Conservation (phyloP, 352 stramenopile species). For the Phytophthora europaea region DNA sequence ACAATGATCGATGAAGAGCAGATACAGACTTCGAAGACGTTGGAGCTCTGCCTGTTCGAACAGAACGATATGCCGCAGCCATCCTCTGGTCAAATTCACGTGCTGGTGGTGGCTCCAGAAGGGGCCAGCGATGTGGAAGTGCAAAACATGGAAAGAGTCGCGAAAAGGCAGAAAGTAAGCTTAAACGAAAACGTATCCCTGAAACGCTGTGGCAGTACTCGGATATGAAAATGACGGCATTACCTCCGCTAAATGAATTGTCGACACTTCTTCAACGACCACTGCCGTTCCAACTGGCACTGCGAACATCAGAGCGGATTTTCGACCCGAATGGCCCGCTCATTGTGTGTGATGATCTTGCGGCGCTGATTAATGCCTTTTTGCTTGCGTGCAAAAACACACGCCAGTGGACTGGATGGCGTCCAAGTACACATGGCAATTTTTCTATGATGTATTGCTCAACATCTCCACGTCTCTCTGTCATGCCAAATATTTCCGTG, state of each 20-base stretch:
- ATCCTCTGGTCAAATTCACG: slow-evolving; percentile 5
- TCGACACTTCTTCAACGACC: neutral
- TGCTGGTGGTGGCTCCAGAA: slow-evolving; percentile 6
- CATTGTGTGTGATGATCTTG: neutral
- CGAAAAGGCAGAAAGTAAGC: too few relatives aligned
- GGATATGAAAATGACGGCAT: too few relatives aligned
- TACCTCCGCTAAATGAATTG: too few relatives aligned
- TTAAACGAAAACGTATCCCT: too few relatives aligned
- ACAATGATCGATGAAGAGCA: neutral
- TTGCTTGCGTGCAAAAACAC: too few relatives aligned
- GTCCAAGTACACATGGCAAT: neutral
- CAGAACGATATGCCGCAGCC: slow-evolving; percentile 11
- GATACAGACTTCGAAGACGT: neutral
- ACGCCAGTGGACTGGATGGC: neutral
- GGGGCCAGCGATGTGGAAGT: too few relatives aligned
- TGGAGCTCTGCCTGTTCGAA: neutral
- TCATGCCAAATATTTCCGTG: neutral
- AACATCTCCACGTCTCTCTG: neutral
- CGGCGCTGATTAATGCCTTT: neutral
- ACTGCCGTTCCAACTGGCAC: neutral
- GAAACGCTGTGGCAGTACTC: too few relatives aligned
- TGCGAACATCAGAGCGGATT: too few relatives aligned
- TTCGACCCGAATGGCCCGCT: neutral
- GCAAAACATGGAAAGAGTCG: too few relatives aligned
- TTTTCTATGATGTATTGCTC: neutral